A percentile compares a stretch with the other conserved stretches of the same genome.
phyloP scores from a whole-genome alignment of 2,329 filamentous ascomycete species.

The Ceratocystis harringtonii region DNA sequence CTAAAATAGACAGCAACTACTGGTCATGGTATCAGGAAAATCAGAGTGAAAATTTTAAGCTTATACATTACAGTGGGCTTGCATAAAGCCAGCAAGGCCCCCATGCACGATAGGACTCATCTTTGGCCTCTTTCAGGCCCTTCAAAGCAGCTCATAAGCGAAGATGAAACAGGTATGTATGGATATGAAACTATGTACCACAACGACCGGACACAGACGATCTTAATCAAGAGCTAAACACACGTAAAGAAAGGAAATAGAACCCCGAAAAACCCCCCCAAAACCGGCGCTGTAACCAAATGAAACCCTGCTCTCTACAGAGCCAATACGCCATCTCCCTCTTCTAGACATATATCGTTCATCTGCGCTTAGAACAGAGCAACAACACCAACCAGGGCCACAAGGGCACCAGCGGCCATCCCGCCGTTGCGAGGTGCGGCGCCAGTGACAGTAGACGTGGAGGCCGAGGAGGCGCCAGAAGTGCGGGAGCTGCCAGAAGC shows the following conservation, averaged over 20 bases:
- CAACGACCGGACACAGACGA: not conserved
- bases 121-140: not conserved
- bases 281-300: not conserved
- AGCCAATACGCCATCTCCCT: not conserved
- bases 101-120: too few relatives aligned
- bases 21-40: too few relatives aligned
- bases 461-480: not conserved
- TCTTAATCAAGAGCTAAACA: not conserved
- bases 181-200: constrained; percentile 1
- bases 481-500: not conserved
- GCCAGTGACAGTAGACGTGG: not conserved
- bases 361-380: constrained; percentile 16
- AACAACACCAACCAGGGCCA: constrained; percentile 22
- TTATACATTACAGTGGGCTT: too few relatives aligned
- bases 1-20: too few relatives aligned
- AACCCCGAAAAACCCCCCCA: not conserved
- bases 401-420: constrained; percentile 20
- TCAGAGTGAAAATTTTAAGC: too few relatives aligned
- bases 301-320: not conserved
- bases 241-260: not conserved
- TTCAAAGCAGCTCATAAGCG: not conserved
- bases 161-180: constrained; percentile 4
- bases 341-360: not conserved
- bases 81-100: too few relatives aligned
- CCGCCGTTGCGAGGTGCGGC: constrained; percentile 7